Base-by-base conservation (phyloP, 768 basidiomycete species). In the Tylopilus rubrobrunneus region DNA sequence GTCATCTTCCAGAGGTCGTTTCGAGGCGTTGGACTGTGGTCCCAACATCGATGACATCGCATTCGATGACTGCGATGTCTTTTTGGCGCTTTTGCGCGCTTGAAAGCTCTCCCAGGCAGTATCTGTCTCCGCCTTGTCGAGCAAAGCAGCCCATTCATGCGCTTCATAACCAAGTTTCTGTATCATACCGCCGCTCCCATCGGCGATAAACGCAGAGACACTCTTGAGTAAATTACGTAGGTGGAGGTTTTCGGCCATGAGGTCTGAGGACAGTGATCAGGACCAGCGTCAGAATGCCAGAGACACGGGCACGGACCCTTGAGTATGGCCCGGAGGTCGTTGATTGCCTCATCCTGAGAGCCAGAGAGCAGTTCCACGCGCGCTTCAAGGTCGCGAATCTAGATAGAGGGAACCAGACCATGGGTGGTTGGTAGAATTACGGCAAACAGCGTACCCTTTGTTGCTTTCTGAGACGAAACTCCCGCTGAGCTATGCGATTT, bases 311-410 rank as follows among this genome's bases (percentile, higher is more conserved):
- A 62, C 73, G 14, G 42, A 84, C 89, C 89, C 74, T 83, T 89
- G 42, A 94, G 72, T 46, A 95, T 85, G 59, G 87, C 85, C 54
- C 87, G 78, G 79, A 94, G 80, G 68, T 94, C 88, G 28, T 81
- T 82, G 51, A 92, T 74, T 7, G 91, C 85, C 70, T 96, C 91
- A 77, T 94, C 94, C 63, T 92, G 86, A 40, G 89, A 90, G 19
- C 91, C 92, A 6, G 93, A 96, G 17, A 97, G 79, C 8, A 97
- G 85, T 71, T 95, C 93, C n/a, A 97, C 92, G 43, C 90, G 83
- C 19, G 93, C 93, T 73, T 97, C 94, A 36, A 97, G 83, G 72
- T 97, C 94, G 21, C 93, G 89, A 70, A 97, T 94, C 91, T 97
- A 62, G 46, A 39, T 28, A 44, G 51, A 36, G 44, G 43, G 57